Conservation (phyloP, 164 flowering plant genomes). For the Umbellularia californica region DNA sequence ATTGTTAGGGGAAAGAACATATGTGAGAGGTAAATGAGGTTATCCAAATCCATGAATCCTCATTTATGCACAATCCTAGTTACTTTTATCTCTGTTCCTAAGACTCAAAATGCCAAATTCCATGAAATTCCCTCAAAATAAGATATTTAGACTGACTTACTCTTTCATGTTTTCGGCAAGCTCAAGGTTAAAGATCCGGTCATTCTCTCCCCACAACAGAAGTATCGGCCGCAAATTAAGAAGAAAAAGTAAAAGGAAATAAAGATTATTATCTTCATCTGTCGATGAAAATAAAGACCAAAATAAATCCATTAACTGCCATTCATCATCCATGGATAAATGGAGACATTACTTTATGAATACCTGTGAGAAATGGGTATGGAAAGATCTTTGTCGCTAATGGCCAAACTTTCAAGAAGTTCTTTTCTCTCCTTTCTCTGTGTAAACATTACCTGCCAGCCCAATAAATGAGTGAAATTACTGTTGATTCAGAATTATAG, state of each 20-base stretch:
- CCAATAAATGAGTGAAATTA: background rate
- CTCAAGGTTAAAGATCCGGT: constrained; percentile 72
- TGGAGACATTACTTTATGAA: background rate
- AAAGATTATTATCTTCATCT: background rate
- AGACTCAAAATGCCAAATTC: too few relatives aligned
- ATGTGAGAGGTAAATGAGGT: too few relatives aligned
- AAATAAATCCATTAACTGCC: too few relatives aligned
- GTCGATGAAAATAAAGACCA: too few relatives aligned
- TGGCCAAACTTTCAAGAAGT: constrained; percentile 60
- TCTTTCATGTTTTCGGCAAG: constrained; percentile 80
- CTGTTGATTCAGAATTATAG: background rate
- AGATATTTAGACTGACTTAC: constrained; percentile 29
- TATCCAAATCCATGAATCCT: too few relatives aligned
- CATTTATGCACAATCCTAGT: too few relatives aligned
- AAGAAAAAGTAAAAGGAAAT: background rate
- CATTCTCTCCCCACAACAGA: constrained; percentile 86
- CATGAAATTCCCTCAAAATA: too few relatives aligned
- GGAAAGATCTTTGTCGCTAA: constrained; percentile 50
- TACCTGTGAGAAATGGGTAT: constrained; percentile 65
- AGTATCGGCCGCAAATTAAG: constrained; percentile 52
- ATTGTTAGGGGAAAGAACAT: too few relatives aligned
- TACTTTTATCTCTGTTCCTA: too few relatives aligned
- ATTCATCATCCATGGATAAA: background rate
- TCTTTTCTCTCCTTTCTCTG: constrained; percentile 85
- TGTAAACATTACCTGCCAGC: constrained; percentile 71